Evolutionary conservation across 805 yeast species (phyloP).

Genomic region (Yarrowia divulgata): DNA sequence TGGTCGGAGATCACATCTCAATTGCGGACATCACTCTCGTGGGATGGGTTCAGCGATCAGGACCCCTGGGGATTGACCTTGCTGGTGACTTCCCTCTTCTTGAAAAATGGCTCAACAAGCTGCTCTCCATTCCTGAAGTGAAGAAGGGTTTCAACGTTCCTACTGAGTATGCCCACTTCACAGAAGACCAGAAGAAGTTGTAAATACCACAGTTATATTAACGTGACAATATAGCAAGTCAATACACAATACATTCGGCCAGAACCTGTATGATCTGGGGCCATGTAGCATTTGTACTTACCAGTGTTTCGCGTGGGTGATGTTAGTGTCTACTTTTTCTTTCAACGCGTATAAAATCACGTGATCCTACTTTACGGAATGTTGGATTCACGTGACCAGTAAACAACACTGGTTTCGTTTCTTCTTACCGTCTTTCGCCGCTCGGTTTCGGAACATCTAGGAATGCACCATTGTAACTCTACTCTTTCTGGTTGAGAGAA

Average conservation of each 20-base stretch:
- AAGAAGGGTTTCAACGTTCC: constrained; percentile 46
- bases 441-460: neutral
- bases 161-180: constrained; percentile 16
- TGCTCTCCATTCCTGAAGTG: constrained; percentile 90
- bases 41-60: constrained; percentile 56
- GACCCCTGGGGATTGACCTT: constrained; percentile 40
- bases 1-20: constrained; percentile 66
- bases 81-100: constrained; percentile 61
- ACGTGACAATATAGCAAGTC: neutral
- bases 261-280: too few relatives aligned
- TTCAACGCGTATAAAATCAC: neutral
- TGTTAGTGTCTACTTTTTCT: too few relatives aligned
- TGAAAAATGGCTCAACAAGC: constrained; percentile 86
- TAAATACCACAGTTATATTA: neutral
- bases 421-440: neutral
- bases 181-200: constrained; percentile 17
- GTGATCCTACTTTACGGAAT: neutral
- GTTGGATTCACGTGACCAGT: neutral
- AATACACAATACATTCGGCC: too few relatives aligned
- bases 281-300: too few relatives aligned
- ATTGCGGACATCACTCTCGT: constrained; percentile 62
- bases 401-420: neutral
- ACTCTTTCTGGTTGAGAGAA: neutral
- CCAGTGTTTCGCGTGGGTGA: too few relatives aligned
- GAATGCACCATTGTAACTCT: neutral